Evolutionary conservation across 176 grass and related monocot species (phyloP), one percentile per base, ranked within the genome.

Genomic region (Tillandsia leiboldiana): DNA sequence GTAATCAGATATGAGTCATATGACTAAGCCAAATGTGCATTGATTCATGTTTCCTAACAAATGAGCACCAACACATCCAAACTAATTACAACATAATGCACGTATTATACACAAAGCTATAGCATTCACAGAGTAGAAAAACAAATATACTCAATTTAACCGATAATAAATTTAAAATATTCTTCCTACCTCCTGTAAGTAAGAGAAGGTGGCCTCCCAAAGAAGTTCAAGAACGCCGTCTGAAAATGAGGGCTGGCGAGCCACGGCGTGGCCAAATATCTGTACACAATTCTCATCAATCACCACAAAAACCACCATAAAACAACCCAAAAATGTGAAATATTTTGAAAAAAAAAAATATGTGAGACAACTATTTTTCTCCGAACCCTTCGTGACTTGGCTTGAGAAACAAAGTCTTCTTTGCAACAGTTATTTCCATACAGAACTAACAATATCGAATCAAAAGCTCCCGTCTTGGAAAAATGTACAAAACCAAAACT

Each of bases 191-290:
- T 99, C 58, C 83, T 93, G 59, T 99, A 90, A 12, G 75, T 82
- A 67, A 90, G 78, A 11, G 69, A 77, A 17, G 94, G 90, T 2
- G 94, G 94, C 47, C 75, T 82, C 66, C 94, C 90, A 1, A 68
- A 84, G 62, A 93, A 93, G 23, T 80, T 91, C 28, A 99, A 69
- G 79, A 99, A 93, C 68, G 83, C 71, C 26, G 89, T 99, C 79
- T 99, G 94, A 68, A 99, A 76, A 77, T 99, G 94, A 1, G 89
- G 94, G 82, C 94, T 93, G 15, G 94, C 84, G 2, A 99, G 82
- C 94, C 94, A 90, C 48, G 82, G 94, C 0, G 89, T 99, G 20
- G 76, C 87, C 77, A 92, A 84, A 52, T 99, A 99, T 79, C 89
- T 99, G 51, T 17, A 73, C 17, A 67, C 49, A 76, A n/a, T 1